These are phyloP conservation scores for Dioszegia aurantiaca DNA, from an alignment of 768 basidiomycete genomes.

Conservation along the genomic window DNA sequence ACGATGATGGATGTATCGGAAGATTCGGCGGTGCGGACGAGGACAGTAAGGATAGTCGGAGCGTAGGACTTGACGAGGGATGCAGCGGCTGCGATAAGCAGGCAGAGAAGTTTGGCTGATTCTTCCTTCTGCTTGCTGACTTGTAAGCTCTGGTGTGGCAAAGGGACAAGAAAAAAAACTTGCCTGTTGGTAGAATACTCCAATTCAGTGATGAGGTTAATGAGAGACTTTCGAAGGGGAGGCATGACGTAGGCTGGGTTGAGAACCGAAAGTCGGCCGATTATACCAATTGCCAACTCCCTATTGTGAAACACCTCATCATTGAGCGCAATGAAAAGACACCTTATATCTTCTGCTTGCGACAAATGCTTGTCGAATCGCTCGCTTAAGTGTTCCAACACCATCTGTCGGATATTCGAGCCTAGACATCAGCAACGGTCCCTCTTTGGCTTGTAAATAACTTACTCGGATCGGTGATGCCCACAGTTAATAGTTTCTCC, in stretches of 20 bases:
- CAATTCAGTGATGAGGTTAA: conserved; percentile 91
- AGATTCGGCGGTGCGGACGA: conserved; percentile 72
- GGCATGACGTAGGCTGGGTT: conserved; percentile 99
- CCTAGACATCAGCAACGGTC: conserved; percentile 56
- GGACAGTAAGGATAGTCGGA: conserved; percentile 85
- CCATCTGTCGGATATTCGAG: conserved; percentile 75
- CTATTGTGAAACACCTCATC: conserved; percentile 95
- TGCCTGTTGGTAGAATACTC: conserved; percentile 88
- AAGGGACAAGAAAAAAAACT: conserved; percentile 52
- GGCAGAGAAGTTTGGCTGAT: conserved; percentile 80
- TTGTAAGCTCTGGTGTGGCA: conserved; percentile 14
- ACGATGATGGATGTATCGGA: conserved; percentile 80
- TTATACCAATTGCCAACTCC: conserved; percentile 80
- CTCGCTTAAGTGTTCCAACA: conserved; percentile 80
- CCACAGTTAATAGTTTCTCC: conserved; percentile 90
- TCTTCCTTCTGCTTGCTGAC: conserved; percentile 64
- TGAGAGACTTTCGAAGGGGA: conserved; percentile 86
- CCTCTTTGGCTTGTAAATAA: conserved; percentile 2
- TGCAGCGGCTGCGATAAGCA: conserved; percentile 86
- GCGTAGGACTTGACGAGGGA: conserved; percentile 94
- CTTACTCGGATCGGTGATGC: conserved; percentile 90
- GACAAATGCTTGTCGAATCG: conserved; percentile 95
- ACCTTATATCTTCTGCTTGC: conserved; percentile 97
- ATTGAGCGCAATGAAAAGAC: conserved; percentile 92
- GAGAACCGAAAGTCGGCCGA: conserved; percentile 87